Base-by-base conservation (phyloP, 2,329 filamentous ascomycete species). In the Phyllosticta capitalensis region DNA sequence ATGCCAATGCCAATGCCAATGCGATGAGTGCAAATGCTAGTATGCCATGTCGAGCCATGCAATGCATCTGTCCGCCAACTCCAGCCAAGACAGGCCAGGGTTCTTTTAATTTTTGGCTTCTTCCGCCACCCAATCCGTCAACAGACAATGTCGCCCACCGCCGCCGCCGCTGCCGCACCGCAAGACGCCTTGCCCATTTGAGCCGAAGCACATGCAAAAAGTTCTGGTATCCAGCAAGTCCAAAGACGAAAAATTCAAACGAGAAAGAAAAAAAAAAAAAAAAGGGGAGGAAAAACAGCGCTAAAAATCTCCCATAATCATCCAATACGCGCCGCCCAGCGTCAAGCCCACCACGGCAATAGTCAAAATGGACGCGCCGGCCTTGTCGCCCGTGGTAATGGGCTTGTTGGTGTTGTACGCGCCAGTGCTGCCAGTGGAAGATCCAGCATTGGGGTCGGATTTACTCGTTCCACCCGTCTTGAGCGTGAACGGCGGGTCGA, bases 391-490 rank as follows among this genome's bases (percentile, higher is more conserved):
- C n/a, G 68, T 71, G 0, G 71, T 74, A 9, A 73, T 66, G 17
- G 62, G 61, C 55, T 63, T 52, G 51, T 38, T 67, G 14, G 67
- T 67, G 30, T 61, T 61, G 14, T 57, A 61, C 4, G 59, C 49
- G 33, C 55, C 55, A 26, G 57, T 55, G 17, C 51, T 51, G 51
- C 51, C 54, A 48, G 50, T 33, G 4, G 59, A 54, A n/a, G 33
- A 22, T 38, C 69, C 69, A 7, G 73, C 67, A 4, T 60, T 70
- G 0, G 74, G 71, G 63, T 82, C 71, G 2, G 79, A 78, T 56
- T 72, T 59, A 53, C 72, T 77, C 9, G 78, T 80, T 28, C 80
- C 81, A 14, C 81, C 81, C 3, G 78, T 82, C 0, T 66, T 64
- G 52, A 78, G 76, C 1, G 74, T 77, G 2, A 81, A 71, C 5